Evolutionary conservation across 2,329 filamentous ascomycete genomes (phyloP).

Genomic region (Akanthomyces muscarius): DNA sequence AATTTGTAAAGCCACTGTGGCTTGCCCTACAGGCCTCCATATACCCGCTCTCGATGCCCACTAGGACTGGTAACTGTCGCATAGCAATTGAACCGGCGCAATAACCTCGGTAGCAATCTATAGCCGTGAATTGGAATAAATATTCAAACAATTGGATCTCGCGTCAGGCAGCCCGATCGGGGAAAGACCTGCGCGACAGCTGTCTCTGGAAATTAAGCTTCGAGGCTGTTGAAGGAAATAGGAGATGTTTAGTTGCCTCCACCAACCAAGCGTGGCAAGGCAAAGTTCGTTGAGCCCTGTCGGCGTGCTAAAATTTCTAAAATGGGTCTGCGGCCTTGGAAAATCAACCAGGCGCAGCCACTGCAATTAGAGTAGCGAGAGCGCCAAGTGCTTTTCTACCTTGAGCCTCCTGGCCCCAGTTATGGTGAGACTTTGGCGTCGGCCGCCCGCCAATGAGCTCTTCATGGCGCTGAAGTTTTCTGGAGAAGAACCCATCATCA

Average conservation of each 20-base stretch:
- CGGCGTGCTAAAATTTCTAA: neutral
- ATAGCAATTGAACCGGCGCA: no score
- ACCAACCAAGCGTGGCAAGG: neutral
- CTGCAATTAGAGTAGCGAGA: neutral
- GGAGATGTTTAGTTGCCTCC: neutral
- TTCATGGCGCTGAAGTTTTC: neutral
- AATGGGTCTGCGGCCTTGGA: neutral
- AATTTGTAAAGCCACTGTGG: neutral
- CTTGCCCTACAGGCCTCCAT: neutral
- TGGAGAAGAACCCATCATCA: slow-evolving; percentile 2
- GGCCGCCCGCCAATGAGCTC: neutral
- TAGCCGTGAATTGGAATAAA: no score
- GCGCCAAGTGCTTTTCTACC: neutral
- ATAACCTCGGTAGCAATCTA: no score
- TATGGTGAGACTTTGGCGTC: slow-evolving; percentile 12
- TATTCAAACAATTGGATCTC: no score
- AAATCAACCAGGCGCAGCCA: neutral
- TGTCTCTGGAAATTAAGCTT: neutral
- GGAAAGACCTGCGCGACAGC: neutral
- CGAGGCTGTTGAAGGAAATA: neutral
- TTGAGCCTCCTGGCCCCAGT: neutral
- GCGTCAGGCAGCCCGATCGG: neutral
- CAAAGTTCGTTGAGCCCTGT: neutral
- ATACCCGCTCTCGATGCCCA: no score
- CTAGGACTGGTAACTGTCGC: no score